phyloP scores from a whole-genome alignment of 257 asterid species.

The Avicennia marina region DNA sequence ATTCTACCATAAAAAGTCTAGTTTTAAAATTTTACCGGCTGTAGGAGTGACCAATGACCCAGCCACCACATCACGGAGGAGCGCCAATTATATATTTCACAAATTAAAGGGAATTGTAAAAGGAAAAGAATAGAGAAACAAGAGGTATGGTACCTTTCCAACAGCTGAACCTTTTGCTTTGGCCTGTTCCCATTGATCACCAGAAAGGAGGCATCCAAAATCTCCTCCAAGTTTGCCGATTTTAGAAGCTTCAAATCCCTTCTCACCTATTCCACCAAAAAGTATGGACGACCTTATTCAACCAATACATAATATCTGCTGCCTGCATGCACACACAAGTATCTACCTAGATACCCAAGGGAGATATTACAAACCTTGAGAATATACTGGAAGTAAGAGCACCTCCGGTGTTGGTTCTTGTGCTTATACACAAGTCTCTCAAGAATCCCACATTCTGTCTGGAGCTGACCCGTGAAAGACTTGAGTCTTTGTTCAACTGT shows the following conservation, averaged over 20 bases:
- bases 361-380: slow-evolving; percentile 46
- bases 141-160: slow-evolving; percentile 54
- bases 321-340: slow-evolving; percentile 1
- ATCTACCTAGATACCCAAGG: not conserved
- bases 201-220: slow-evolving; percentile 54
- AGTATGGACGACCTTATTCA: not conserved
- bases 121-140: not conserved
- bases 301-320: too few relatives aligned
- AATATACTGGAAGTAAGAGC: slow-evolving; percentile 75
- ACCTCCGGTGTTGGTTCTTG: slow-evolving; percentile 83
- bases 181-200: slow-evolving; percentile 78
- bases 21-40: too few relatives aligned
- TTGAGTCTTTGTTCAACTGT: slow-evolving; percentile 57
- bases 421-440: slow-evolving; percentile 83
- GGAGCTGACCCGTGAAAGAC: slow-evolving; percentile 59
- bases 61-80: not conserved
- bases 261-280: slow-evolving; percentile 51
- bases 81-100: not conserved
- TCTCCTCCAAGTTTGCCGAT: slow-evolving; percentile 61
- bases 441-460: slow-evolving; percentile 64
- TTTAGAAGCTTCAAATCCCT: slow-evolving; percentile 81
- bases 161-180: slow-evolving; percentile 76
- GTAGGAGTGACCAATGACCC: too few relatives aligned
- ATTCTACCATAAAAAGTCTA: too few relatives aligned
- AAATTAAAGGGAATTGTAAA: not conserved